Base-by-base conservation (phyloP, 2,329 filamentous ascomycete genomes). In the Bimuria novae-zelandiae region DNA sequence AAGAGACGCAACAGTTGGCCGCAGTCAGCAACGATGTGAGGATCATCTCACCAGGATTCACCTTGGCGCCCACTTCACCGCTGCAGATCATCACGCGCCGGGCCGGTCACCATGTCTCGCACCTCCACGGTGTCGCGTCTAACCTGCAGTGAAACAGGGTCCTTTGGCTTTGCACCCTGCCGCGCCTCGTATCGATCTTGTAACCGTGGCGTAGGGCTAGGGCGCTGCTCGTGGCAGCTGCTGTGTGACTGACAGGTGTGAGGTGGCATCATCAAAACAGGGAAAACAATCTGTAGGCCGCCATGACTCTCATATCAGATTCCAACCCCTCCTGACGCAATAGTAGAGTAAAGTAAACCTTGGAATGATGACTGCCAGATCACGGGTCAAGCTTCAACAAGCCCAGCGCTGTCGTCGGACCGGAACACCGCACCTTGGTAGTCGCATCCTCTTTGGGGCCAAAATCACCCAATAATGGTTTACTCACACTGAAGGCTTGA, bases 101-200 rank as follows among this genome's bases (percentile, higher is more conserved):
- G n/a, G n/a, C n/a, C n/a, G n/a, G n/a, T n/a, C n/a, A n/a, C n/a
- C n/a, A n/a, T n/a, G n/a, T n/a, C n/a, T n/a, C n/a, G n/a, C n/a
- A n/a, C 27, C 30, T 19, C 43, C 43, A 45, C 42, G 8, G 42
- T 10, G 30, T 46, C 30, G 30, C 27, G 23, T 30, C 40, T 10
- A 7, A n/a, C 23, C 27, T 44, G 27, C 17, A 10, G 42, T 44
- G 42, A 46, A 46, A 46, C 43, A 36, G 43, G 30, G 42, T 19
- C 19, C 29, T 39, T 35, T 1, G 27, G n/a, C n/a, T n/a, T n/a
- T n/a, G n/a, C n/a, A n/a, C n/a, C n/a, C n/a, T n/a, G n/a, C n/a
- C n/a, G n/a, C n/a, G n/a, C n/a, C n/a, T n/a, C n/a, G n/a, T n/a
- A n/a, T n/a, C n/a, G n/a, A 16, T 4, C 25, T 17, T 29, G 40